Base-by-base conservation (phyloP, 2,329 filamentous ascomycete genomes). In the Pseudomassariella vexata region DNA sequence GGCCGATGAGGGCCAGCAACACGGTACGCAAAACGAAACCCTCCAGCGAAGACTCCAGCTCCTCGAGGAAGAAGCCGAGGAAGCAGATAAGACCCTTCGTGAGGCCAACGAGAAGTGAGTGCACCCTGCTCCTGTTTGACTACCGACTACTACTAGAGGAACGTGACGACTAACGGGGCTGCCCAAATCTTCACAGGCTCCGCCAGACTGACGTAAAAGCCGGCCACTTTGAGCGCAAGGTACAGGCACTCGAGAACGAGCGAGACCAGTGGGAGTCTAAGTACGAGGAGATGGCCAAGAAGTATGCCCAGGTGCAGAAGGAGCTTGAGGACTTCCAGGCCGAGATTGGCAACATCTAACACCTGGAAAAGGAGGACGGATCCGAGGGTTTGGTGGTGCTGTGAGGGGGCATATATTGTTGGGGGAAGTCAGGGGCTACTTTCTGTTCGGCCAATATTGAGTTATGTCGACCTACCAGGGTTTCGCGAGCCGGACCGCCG, bases 161-260 rank as follows among this genome's bases (percentile, higher is more conserved):
- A 36, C 38, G 26, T 26, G 25, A 31, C 22, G 33, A 16, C 30
- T 37, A 32, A 26, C 37, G 35, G 30, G 32, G 40, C 46, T 32
- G 35, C 40, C 26, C 36, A 36, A n/a, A n/a, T n/a, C n/a, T n/a
- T n/a, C n/a, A 45, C 50, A 98, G 92, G 71, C 86, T 96, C 58
- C 89, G 92, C 63, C 89, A 95, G 72, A 95, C 92, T 68, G 92
- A 98, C 62, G 88, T 96, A 69, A 96, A 96, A 76, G 89, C 90
- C 56, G 92, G 90, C 54, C 90, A 98, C 73, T 96, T 90, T 67
- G 92, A 98, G 73, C 92, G 92, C 68, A 96, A 96, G 76, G 92
- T 96, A 50, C 87, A 95, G 66, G 90, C 92, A 53, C 81, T 95
- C 56, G 92, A 98, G 70, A 73, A 78, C 56, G 79, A 89, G 61